Evolutionary conservation across 805 yeast genomes (phyloP).

Genomic region (Debaryomyces maramus): DNA sequence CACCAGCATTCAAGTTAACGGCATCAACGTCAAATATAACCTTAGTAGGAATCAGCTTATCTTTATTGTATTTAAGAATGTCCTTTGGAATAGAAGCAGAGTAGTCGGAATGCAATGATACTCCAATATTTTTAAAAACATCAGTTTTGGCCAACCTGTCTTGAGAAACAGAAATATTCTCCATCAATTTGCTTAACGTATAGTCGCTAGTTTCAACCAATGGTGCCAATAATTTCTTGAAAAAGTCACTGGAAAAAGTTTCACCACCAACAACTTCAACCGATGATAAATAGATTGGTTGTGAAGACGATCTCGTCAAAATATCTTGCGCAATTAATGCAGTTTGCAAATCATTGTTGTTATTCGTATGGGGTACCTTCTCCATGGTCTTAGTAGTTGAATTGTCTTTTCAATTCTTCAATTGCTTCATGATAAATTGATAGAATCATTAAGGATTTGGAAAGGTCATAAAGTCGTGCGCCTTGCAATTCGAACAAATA

Average conservation of each 20-base stretch:
- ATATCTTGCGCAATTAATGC: constrained; percentile 30
- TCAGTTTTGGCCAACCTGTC: constrained; percentile 43
- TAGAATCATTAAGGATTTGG: neutral
- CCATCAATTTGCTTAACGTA: constrained; percentile 43
- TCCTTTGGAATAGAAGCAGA: constrained; percentile 22
- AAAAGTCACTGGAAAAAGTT: constrained; percentile 46
- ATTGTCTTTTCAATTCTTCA: neutral
- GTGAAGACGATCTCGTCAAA: constrained; percentile 28
- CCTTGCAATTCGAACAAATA: too few species aligned
- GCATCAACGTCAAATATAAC: constrained; percentile 43
- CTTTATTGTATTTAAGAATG: constrained; percentile 32
- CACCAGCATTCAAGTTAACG: constrained; percentile 35
- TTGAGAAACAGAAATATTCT: constrained; percentile 30
- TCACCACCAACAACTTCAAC: constrained; percentile 46
- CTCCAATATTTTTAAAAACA: constrained; percentile 41
- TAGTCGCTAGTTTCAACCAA: constrained; percentile 41
- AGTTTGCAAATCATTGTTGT: constrained; percentile 16
- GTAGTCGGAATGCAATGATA: constrained; percentile 44
- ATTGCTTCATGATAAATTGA: neutral
- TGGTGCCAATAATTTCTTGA: constrained; percentile 46
- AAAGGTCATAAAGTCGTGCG: neutral
- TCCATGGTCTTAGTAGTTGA: neutral
- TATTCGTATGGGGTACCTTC: neutral
- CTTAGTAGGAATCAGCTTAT: constrained; percentile 45
- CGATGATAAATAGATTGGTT: constrained; percentile 35